Evolutionary conservation across 208 protist species (phyloP).

Genomic region (Sergeia podlipaevii): DNA sequence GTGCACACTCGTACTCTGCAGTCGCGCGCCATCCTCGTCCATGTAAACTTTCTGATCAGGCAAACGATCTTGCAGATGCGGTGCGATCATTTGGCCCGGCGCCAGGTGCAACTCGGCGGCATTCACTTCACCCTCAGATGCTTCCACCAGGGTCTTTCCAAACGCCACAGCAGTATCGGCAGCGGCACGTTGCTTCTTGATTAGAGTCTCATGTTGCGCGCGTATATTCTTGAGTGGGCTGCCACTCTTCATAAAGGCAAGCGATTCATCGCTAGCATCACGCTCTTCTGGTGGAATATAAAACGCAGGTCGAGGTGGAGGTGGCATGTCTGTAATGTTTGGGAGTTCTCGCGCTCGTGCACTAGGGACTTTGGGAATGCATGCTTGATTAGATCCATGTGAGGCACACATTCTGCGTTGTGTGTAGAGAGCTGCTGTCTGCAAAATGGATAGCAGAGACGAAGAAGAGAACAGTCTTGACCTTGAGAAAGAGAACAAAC

Average conservation of each 20-base stretch:
- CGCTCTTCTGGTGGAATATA: conserved; percentile 78
- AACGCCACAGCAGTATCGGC: background rate
- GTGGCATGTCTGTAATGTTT: conserved; percentile 27
- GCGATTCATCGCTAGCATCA: conserved; percentile 49
- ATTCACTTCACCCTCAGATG: background rate
- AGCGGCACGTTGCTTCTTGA: background rate
- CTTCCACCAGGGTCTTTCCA: background rate
- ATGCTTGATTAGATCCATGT: background rate
- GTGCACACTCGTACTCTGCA: conserved; percentile 70
- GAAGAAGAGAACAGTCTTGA: background rate
- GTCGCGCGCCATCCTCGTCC: conserved; percentile 41
- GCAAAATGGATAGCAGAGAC: conserved; percentile 8
- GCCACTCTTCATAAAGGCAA: conserved; percentile 48
- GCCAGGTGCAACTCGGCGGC: conserved; percentile 3
- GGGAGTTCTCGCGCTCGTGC: background rate
- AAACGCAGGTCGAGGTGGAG: conserved; percentile 49
- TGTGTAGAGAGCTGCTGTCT: background rate
- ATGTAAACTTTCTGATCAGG: conserved; percentile 23
- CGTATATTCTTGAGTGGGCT: conserved; percentile 24
- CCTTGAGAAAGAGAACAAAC: background rate
- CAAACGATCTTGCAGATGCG: conserved; percentile 22
- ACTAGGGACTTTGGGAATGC: background rate
- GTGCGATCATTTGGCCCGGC: conserved; percentile 35
- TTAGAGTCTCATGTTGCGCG: conserved; percentile 1
- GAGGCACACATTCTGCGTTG: background rate